phyloP scores from a whole-genome alignment of 768 basidiomycete species.

The Mycena chlorophos region DNA sequence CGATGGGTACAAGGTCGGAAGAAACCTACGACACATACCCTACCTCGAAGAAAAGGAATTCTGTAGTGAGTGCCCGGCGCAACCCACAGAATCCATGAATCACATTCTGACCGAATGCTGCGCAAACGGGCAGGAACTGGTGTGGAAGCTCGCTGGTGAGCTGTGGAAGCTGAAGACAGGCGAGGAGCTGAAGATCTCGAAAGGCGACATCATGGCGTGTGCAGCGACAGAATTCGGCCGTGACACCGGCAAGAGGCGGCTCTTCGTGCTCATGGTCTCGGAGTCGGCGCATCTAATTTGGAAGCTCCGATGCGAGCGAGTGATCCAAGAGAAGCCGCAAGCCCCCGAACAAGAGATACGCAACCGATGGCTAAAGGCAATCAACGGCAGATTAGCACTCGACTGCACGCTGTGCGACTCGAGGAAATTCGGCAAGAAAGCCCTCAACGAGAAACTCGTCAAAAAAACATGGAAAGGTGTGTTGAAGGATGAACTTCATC shows the following conservation, averaged over 20 bases:
- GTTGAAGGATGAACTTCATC: neutral
- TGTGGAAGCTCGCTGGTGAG: conserved; percentile 3
- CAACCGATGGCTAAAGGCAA: conserved; percentile 5
- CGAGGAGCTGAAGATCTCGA: conserved; percentile 1
- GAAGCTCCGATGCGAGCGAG: conserved; percentile 5
- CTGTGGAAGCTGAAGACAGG: conserved; percentile 8
- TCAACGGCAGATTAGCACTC: conserved; percentile 5
- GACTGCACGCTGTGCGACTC: conserved; percentile 6
- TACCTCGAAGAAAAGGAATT: neutral
- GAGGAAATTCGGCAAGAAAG: conserved; percentile 3
- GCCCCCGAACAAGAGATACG: neutral
- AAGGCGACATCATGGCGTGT: neutral
- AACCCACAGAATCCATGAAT: neutral
- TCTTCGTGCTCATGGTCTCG: conserved; percentile 1
- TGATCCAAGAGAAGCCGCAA: neutral
- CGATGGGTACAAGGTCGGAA: conserved; percentile 23
- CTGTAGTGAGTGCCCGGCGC: conserved; percentile 4
- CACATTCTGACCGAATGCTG: conserved; percentile 18
- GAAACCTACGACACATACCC: conserved; percentile 13
- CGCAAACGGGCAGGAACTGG: neutral
- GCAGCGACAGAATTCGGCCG: neutral
- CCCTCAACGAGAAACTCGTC: neutral
- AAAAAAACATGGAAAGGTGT: conserved; percentile 1
- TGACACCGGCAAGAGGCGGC: neutral
- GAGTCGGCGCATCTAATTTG: conserved; percentile 13